These are phyloP conservation scores for Leccinum ochraceum DNA, from an alignment of 768 basidiomycete genomes.

Conservation along the genomic window DNA sequence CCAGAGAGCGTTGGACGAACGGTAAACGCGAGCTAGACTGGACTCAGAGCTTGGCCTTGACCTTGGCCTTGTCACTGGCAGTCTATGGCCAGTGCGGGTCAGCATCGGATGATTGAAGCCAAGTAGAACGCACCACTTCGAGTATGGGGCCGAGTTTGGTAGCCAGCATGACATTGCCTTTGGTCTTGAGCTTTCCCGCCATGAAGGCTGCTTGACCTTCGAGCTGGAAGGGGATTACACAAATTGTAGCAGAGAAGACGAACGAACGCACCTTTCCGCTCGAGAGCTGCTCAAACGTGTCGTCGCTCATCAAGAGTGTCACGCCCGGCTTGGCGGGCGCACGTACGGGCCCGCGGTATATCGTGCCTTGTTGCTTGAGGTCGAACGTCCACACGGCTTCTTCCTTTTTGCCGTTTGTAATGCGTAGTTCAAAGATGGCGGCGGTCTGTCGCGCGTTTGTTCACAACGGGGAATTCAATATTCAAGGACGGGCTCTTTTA, in stretches of 20 bases:
- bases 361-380: constrained; percentile 78
- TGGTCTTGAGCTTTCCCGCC: constrained; percentile 91
- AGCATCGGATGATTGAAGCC: no score
- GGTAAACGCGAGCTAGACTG: no score
- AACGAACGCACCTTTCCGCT: constrained; percentile 58
- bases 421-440: constrained; percentile 83
- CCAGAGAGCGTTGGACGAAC: no score
- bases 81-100: no score
- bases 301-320: constrained; percentile 75
- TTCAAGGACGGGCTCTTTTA: no score
- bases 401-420: constrained; percentile 72
- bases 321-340: constrained; percentile 73
- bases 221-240: constrained; percentile 42
- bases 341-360: constrained; percentile 64
- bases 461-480: no score
- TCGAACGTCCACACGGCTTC: constrained; percentile 89
- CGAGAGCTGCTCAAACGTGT: constrained; percentile 71
- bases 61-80: no score
- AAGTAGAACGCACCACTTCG: constrained; percentile 56
- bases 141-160: constrained; percentile 87
- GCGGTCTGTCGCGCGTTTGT: constrained; percentile 54
- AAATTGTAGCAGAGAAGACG: not conserved
- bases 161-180: constrained; percentile 91
- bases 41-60: no score
- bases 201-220: constrained; percentile 99